Evolutionary conservation across 2,329 filamentous ascomycete genomes (phyloP), one percentile per base, ranked within the genome.

Genomic region (Emmonsiellopsis sp.): DNA sequence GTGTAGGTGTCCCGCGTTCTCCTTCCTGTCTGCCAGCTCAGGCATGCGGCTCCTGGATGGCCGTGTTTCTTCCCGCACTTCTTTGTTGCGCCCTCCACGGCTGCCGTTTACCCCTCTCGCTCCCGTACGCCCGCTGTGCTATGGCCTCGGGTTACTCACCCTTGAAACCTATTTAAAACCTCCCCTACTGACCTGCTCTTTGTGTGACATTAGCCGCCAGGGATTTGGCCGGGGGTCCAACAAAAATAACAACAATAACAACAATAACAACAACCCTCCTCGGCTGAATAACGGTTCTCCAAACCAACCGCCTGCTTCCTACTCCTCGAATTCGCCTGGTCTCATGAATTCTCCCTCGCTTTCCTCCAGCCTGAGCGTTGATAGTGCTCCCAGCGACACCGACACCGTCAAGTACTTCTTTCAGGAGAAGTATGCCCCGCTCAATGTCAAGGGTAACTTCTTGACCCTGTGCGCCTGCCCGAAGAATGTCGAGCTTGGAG

Each of bases 401-500:
- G 69, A 74, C 53, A 63, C 68, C n/a, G 68, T 71, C 36, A 77
- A 76, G 59, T 76, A 74, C 60, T 77, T 76, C 60, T 74, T 77
- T 58, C 71, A 74, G 59, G 74, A 77, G 64, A 76, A 75, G 62
- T 76, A 76, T 56, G 85, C 87, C 52, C 87, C 86, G 67, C 84
- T 95, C 65, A 95, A 95, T 60, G 91, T 96, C 65, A 95, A 92
- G 75, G 92, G 92, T 55, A 97, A 96, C 74, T 96, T 97, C 68
- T 89, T 95, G 85, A 96, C 92, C 9, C 74, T 97, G 55, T 94
- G 91, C 63, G 89, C 90, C 49, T 86, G 91, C 66, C 92, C 92
- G 21, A 91, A 92, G 75, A 91, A 93, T 53, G 88, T 96, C 45
- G 92, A 96, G 65, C 84, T 89, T 67, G 92, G 89, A 60, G 92